Evolutionary conservation across 2,329 filamentous ascomycete genomes (phyloP).

Genomic region (Zarea fungicola): DNA sequence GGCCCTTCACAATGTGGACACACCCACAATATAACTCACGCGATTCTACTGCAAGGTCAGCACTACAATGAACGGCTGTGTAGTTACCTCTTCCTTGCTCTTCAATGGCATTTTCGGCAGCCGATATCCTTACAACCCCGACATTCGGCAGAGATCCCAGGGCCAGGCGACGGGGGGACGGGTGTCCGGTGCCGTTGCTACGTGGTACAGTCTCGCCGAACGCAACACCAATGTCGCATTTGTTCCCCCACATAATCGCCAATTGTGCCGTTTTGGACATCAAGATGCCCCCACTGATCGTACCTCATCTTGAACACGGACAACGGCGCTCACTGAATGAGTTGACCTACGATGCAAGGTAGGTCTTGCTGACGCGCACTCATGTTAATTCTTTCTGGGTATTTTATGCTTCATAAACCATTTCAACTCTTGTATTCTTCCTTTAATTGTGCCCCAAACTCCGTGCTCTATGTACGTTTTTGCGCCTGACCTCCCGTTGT

Average conservation of each 20-base stretch:
- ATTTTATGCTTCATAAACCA: background rate
- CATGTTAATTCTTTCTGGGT: conserved; percentile 3
- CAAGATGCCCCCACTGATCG: conserved; percentile 3
- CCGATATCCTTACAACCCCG: too few species aligned
- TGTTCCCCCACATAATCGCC: conserved; percentile 5
- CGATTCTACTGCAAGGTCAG: too few species aligned
- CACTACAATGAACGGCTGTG: too few species aligned
- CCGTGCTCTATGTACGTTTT: background rate
- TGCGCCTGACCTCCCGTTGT: background rate
- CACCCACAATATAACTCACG: too few species aligned
- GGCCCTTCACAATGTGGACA: background rate
- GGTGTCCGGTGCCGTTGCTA: background rate
- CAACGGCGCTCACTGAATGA: background rate
- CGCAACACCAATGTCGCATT: conserved; percentile 1
- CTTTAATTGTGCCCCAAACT: background rate
- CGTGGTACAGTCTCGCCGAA: background rate
- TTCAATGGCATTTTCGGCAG: too few species aligned
- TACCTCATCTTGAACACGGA: background rate
- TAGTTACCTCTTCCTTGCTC: too few species aligned
- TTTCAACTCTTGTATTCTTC: background rate
- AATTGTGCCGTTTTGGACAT: background rate
- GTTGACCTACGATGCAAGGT: too few species aligned
- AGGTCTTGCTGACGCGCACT: background rate
- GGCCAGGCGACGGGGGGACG: background rate
- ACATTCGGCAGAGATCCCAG: background rate